Base-by-base conservation (phyloP, 352 stramenopile genomes). In the Pythium aquatile region DNA sequence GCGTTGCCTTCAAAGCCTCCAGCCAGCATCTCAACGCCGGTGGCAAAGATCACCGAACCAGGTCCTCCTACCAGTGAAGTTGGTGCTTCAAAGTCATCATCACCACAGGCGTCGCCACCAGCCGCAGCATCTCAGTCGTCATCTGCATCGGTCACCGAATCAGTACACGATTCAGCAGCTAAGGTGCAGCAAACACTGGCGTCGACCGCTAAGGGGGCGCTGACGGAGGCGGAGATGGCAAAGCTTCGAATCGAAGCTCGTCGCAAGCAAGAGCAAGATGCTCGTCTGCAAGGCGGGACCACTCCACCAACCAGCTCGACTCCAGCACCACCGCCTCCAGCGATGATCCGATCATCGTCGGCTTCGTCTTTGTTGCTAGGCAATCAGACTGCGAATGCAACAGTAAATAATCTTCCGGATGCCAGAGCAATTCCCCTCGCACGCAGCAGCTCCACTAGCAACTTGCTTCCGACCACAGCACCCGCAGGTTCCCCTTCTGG, bases 201-300 rank as follows among this genome's bases (percentile, higher is more conserved):
- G 11, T 65, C 77, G 5, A 86, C 78, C 11, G 71, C 73, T 17
- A 87, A 90, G 59, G 80, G 82, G 9, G 84, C 84, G 3, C 62
- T 85, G 24, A 77, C 73, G 5, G 84, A 93, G 65, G 84, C 84
- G 6, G 80, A 93, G 62, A 75, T 93, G 52, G 82, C 84, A 8
- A 88, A 85, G 58, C 69, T 75, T 28, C 78, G 84, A 7, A 80
- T 93, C 16, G 84, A 91, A 65, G 78, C 57, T 13, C 73, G 84
- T 0, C 74, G 83, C 16, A 88, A 86, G 58, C 74, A 81, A 55
- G 78, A 90, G 35, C 63, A 70, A 7, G 81, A 90, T 55, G 32
- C 65, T 16, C 75, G 70, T 1, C 73, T 74, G 6, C 79, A 84
- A 47, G 48, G 10, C 29, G 14, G 13, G 2, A 2, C 26, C 1